Conservation (phyloP, 176 grass and related monocot species). For the Carex pumila region DNA sequence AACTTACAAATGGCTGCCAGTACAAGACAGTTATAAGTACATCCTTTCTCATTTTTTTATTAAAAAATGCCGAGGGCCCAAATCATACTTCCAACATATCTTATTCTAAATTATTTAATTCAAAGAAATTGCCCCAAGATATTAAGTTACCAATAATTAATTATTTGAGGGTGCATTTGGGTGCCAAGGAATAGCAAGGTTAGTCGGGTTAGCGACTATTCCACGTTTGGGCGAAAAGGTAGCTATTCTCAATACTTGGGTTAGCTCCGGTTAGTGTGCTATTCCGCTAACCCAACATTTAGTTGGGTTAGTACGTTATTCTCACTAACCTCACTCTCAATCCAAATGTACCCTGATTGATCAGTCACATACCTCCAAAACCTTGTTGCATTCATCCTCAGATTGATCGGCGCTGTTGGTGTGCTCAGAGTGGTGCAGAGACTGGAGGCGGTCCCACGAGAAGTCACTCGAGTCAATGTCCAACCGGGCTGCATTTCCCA, state of each 20-base stretch:
- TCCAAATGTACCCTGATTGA: background rate
- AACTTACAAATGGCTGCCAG: too few species aligned
- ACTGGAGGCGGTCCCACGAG: constrained; percentile 67
- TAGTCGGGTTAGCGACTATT: too few species aligned
- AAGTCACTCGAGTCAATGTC: constrained; percentile 74
- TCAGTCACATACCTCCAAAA: constrained; percentile 64
- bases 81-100: too few species aligned
- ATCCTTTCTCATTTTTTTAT: background rate
- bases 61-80: too few species aligned
- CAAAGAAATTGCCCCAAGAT: constrained; percentile 10
- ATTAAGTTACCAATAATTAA: background rate
- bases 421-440: constrained; percentile 93
- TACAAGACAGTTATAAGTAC: background rate
- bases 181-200: too few species aligned
- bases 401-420: constrained; percentile 59
- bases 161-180: background rate
- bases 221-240: too few species aligned
- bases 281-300: too few species aligned
- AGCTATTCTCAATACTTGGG: too few species aligned
- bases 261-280: too few species aligned
- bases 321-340: too few species aligned
- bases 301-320: too few species aligned
- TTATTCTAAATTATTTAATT: background rate
- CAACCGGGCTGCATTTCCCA: constrained; percentile 46
- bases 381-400: constrained; percentile 83